Conservation (phyloP, 1,139 yeast genomes). For the Candida dubliniensis region DNA sequence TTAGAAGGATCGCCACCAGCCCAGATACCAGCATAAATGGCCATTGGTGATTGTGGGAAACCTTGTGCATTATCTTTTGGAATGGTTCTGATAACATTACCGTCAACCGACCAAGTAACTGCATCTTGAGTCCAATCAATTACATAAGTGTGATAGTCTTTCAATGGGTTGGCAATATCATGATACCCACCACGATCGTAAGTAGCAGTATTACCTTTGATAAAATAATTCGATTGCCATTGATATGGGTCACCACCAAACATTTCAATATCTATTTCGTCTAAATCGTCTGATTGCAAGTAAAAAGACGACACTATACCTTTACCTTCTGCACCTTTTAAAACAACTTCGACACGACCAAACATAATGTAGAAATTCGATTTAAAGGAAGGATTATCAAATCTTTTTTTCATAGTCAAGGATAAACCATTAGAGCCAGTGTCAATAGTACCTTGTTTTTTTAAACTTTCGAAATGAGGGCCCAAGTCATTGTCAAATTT, state of each 20-base stretch:
- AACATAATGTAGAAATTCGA: slow-evolving; percentile 84
- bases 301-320: slow-evolving; percentile 82
- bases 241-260: slow-evolving; percentile 72
- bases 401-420: slow-evolving; percentile 57
- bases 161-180: slow-evolving; percentile 48
- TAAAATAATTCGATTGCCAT: slow-evolving; percentile 79
- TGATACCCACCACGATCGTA: slow-evolving; percentile 80
- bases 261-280: slow-evolving; percentile 86
- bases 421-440: slow-evolving; percentile 48
- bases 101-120: slow-evolving; percentile 65
- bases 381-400: slow-evolving; percentile 72
- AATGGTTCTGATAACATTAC: slow-evolving; percentile 57
- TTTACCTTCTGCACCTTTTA: slow-evolving; percentile 70
- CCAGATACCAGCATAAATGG: slow-evolving; percentile 68
- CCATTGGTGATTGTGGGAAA: slow-evolving; percentile 81
- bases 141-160: slow-evolving; percentile 69
- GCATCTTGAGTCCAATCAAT: slow-evolving; percentile 74
- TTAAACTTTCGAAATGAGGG: slow-evolving; percentile 34
- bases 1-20: slow-evolving; percentile 78
- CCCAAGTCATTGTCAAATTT: slow-evolving; percentile 45
- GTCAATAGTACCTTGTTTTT: slow-evolving; percentile 22
- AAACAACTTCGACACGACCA: slow-evolving; percentile 72
- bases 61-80: slow-evolving; percentile 55
- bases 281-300: slow-evolving; percentile 81
- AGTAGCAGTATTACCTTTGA: slow-evolving; percentile 75